Percentiles rank a stretch among this genome's conserved stretches.
phyloP scores from a whole-genome alignment of 768 basidiomycete genomes.

The Trametes gibbosa region DNA sequence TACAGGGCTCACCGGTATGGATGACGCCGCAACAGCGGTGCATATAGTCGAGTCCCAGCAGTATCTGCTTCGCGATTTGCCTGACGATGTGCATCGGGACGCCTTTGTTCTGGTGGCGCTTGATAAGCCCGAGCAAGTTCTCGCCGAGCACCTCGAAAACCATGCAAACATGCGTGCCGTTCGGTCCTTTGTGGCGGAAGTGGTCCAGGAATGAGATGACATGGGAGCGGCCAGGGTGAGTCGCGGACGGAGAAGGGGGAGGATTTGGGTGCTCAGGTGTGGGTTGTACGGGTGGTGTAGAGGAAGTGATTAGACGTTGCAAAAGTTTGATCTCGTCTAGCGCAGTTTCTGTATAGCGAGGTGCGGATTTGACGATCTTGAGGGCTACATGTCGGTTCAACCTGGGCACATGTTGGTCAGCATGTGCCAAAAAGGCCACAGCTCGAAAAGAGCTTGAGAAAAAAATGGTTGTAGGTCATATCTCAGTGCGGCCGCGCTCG shows the following conservation, averaged over 20 bases:
- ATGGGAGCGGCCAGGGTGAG: slow-evolving; percentile 87
- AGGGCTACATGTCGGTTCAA: slow-evolving; percentile 95
- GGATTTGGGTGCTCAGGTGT: slow-evolving; percentile 50
- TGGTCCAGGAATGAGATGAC: slow-evolving; percentile 98
- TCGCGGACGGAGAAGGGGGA: slow-evolving; percentile 53
- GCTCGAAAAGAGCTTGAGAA: too few species aligned
- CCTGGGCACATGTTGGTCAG: slow-evolving; percentile 42
- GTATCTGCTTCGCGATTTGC: slow-evolving; percentile 95
- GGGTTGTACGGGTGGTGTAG: slow-evolving; percentile 51
- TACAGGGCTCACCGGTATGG: slow-evolving; percentile 68
- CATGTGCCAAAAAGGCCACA: too few species aligned
- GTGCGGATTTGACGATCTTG: slow-evolving; percentile 98
- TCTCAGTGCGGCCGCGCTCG: too few species aligned
- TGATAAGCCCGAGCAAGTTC: slow-evolving; percentile 93
- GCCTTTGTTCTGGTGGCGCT: slow-evolving; percentile 96
- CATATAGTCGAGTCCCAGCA: slow-evolving; percentile 96
- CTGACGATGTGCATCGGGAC: slow-evolving; percentile 90
- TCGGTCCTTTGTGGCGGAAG: slow-evolving; percentile 94
- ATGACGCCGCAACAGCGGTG: slow-evolving; percentile 97
- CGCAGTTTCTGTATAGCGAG: slow-evolving; percentile 96
- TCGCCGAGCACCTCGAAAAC: slow-evolving; percentile 98
- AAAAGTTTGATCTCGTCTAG: slow-evolving; percentile 98
- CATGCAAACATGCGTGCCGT: slow-evolving; percentile 99
- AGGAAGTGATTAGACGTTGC: slow-evolving; percentile 88
- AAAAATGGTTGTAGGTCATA: too few species aligned